Percentiles rank a stretch among this genome's conserved stretches.
These are phyloP conservation scores for Colletotrichum truncatum DNA, from an alignment of 2,329 filamentous ascomycete genomes.

Conservation along the genomic window DNA sequence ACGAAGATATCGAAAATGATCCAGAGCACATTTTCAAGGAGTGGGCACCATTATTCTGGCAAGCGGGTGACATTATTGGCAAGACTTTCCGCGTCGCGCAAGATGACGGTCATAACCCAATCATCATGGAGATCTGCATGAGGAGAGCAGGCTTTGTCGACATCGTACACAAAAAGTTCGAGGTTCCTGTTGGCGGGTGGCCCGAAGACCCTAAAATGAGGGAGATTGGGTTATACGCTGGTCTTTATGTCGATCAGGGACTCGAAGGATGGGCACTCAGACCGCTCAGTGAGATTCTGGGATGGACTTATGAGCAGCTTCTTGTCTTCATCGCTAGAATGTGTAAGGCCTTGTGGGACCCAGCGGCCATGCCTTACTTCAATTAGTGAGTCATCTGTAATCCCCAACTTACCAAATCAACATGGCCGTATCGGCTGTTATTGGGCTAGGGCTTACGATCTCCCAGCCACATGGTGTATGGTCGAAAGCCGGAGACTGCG, in stretches of 20 bases:
- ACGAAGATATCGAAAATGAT: not conserved
- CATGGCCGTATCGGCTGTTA: not conserved
- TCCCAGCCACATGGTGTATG: conserved; percentile 6
- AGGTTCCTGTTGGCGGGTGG: conserved; percentile 31
- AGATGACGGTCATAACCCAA: not conserved
- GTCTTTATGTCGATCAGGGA: conserved; percentile 34
- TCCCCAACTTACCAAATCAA: not conserved
- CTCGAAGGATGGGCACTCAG: conserved; percentile 39
- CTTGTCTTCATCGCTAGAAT: conserved; percentile 34
- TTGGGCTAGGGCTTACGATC: not conserved
- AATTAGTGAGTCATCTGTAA: not conserved
- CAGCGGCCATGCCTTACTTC: not conserved
- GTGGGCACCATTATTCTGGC: conserved; percentile 41
- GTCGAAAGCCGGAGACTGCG: conserved; percentile 2
- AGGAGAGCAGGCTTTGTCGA: conserved; percentile 35
- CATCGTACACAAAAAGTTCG: conserved; percentile 24
- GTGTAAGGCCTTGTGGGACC: conserved; percentile 7
- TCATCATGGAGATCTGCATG: conserved; percentile 31
- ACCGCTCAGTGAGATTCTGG: conserved; percentile 38
- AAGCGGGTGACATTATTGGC: conserved; percentile 40
- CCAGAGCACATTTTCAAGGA: conserved; percentile 18
- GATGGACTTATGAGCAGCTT: conserved; percentile 38
- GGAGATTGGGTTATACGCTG: conserved; percentile 31
- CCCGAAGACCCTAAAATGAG: conserved; percentile 18
- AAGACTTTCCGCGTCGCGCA: conserved; percentile 38